Evolutionary conservation across 805 yeast species (phyloP).

Genomic region (Barnettozyma pratensis): DNA sequence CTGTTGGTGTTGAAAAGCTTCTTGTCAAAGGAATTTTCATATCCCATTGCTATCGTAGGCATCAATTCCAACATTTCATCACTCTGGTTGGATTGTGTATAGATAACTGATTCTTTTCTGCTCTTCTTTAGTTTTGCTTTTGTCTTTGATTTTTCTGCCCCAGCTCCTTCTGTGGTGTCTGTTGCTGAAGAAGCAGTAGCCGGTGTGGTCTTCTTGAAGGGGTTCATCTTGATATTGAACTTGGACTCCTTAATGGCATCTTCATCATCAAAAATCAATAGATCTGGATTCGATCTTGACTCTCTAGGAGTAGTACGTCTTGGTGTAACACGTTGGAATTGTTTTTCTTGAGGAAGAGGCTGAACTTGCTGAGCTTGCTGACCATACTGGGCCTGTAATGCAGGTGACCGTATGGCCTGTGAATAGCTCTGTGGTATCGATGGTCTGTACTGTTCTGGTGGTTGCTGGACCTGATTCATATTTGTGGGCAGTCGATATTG

Average conservation of each 20-base stretch:
- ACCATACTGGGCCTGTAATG: not conserved
- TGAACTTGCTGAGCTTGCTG: not conserved
- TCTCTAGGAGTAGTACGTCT: not conserved
- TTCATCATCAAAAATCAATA: not conserved
- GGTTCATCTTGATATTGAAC: not conserved
- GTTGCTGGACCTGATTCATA: not conserved
- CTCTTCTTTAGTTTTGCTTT: not conserved
- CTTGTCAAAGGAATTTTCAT: slow-evolving; percentile 20
- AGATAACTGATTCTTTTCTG: slow-evolving; percentile 1
- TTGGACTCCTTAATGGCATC: not conserved
- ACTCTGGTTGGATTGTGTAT: slow-evolving; percentile 13
- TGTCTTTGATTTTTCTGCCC: not conserved
- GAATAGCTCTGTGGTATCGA: not conserved
- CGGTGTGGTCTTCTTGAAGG: not conserved
- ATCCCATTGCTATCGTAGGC: slow-evolving; percentile 27
- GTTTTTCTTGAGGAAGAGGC: not conserved
- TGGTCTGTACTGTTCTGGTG: not conserved
- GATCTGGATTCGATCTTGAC: not conserved
- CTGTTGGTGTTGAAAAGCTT: slow-evolving; percentile 10
- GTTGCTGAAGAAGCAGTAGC: not conserved
- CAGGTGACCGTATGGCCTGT: not conserved
- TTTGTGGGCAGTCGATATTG: no score
- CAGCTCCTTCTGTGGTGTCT: not conserved
- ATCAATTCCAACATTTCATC: slow-evolving; percentile 21
- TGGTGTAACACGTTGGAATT: not conserved